Base-by-base conservation (phyloP, 106 monocot genomes). In the Allium fistulosum region DNA sequence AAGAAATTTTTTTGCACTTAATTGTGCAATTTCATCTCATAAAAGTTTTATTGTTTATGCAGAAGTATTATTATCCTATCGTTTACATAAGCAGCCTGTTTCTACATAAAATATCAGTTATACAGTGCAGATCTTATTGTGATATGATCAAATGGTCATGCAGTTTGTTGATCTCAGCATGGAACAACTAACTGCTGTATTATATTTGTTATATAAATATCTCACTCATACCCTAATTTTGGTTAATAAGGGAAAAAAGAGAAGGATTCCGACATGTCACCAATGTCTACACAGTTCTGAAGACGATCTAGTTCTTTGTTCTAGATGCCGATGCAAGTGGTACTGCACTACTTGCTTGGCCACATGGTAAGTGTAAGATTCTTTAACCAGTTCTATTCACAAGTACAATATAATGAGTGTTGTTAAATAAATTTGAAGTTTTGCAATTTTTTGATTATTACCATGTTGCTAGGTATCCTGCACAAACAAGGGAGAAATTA, bases 181-280 rank as follows among this genome's bases (percentile, higher is more conserved):
- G 37, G 37, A 37, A 37, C 37, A 4, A 5, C 37, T 37, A 37
- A 37, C 1, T 37, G 37, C 37, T 4, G 37, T 37, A 37, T 37
- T 37, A 37, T 37, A 37, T 37, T 37, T 37, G 37, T 37, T 37
- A 37, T 37, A 37, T 37, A 37, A 37, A 4, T 37, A 5, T 37
- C 37, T 37, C 37, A 37, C 37, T 37, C 37, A 37, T 37, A 37
- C 37, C 37, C 37, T 37, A 37, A 2, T 37, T 37, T 37, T 37
- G 37, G 37, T 37, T 37, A 37, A 37, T 37, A 4, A 37, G 37
- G 5, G 37, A 2, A 57, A 57, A 16, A 16, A 59, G 59, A 59
- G 59, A 59, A 59, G 59, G 70, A 59, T 16, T 9, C 18, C 59
- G 70, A 70, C 56, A 5, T 70, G 70, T 55, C 70, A 70, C 59